Percentiles rank a stretch among this genome's conserved stretches.
Conservation (phyloP, 176 grass and related monocot genomes). For the Pharus latifolius region DNA sequence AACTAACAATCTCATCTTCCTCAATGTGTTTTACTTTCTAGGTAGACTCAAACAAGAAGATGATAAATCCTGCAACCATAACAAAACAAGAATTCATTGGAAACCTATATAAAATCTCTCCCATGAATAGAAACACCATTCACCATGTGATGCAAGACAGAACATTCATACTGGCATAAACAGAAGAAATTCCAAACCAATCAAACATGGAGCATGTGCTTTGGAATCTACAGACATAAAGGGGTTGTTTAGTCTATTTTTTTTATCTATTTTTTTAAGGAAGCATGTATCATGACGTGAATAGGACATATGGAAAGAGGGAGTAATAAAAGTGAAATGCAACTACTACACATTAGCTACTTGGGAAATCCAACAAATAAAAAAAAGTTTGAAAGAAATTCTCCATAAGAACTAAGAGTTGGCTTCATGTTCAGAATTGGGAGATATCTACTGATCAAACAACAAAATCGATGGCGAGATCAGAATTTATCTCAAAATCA, state of each 20-base stretch:
- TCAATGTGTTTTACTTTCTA: not conserved
- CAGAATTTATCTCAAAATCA: not conserved
- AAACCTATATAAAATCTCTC: not conserved
- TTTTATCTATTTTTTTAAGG: too few relatives aligned
- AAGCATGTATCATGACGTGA: too few relatives aligned
- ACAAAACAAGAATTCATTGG: slow-evolving; percentile 1
- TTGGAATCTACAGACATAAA: slow-evolving; percentile 7
- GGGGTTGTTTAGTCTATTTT: not conserved
- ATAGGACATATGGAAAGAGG: not conserved
- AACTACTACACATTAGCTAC: not conserved
- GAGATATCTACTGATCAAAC: not conserved
- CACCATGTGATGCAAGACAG: not conserved
- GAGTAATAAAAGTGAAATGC: not conserved
- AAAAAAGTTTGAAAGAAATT: not conserved
- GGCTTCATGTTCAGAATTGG: not conserved
- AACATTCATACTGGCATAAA: slow-evolving; percentile 13
- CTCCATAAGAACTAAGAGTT: not conserved
- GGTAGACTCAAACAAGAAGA: not conserved
- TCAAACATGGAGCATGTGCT: slow-evolving; percentile 4
- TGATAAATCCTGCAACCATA: slow-evolving; percentile 4
- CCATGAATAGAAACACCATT: not conserved
- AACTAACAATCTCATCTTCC: slow-evolving; percentile 58
- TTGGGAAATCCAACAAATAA: not conserved
- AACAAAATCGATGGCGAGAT: not conserved
- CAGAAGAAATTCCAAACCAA: slow-evolving; percentile 9